A percentile compares a stretch with the other conserved stretches of the same genome.
phyloP scores from a whole-genome alignment of 352 stramenopile genomes.

The Phytophthora litchii region DNA sequence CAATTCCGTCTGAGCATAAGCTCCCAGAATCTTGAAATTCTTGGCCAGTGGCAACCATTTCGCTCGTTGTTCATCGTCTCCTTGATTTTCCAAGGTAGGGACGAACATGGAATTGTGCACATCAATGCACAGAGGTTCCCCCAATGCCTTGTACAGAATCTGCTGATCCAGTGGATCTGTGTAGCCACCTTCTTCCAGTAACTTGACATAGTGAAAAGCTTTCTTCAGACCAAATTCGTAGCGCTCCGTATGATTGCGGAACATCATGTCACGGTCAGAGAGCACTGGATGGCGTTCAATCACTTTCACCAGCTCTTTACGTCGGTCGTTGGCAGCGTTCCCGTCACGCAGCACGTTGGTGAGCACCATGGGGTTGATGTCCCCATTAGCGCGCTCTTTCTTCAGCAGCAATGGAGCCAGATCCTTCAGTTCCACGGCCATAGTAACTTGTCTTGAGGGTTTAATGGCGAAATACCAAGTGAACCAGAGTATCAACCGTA shows the following conservation, averaged over 20 bases:
- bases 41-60: slow-evolving; percentile 36
- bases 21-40: slow-evolving; percentile 33
- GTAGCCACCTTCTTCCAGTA: slow-evolving; percentile 25
- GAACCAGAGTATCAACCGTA: neutral
- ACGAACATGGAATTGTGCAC: slow-evolving; percentile 38
- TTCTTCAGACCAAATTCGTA: slow-evolving; percentile 38
- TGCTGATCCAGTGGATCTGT: slow-evolving; percentile 24
- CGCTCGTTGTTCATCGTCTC: slow-evolving; percentile 23
- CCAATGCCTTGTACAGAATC: slow-evolving; percentile 30
- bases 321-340: slow-evolving; percentile 20
- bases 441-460: neutral
- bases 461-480: neutral
- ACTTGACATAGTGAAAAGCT: slow-evolving; percentile 30
- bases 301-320: slow-evolving; percentile 25
- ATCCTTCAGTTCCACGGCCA: slow-evolving; percentile 31
- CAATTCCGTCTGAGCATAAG: slow-evolving; percentile 39
- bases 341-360: slow-evolving; percentile 23
- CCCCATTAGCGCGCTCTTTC: slow-evolving; percentile 29
- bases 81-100: slow-evolving; percentile 37
- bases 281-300: slow-evolving; percentile 33
- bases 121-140: slow-evolving; percentile 23
- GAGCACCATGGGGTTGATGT: slow-evolving; percentile 25
- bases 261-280: slow-evolving; percentile 39
- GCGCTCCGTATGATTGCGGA: slow-evolving; percentile 35
- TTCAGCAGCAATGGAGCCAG: slow-evolving; percentile 32